Conservation (phyloP, 78 protist genomes). For the Reticulomyxa filosa region DNA sequence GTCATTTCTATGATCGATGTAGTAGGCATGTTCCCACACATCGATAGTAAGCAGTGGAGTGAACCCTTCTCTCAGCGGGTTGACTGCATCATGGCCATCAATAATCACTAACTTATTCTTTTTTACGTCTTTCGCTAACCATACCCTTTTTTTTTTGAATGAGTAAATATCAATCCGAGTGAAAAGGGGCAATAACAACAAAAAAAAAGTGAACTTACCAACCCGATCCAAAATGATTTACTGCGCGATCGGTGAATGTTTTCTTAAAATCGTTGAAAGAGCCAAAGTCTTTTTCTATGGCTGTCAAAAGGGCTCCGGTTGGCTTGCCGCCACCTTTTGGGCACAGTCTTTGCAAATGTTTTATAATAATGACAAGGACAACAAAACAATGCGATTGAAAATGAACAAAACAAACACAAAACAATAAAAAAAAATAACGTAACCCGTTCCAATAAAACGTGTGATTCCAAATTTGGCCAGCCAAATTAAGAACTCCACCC, state of each 20-base stretch:
- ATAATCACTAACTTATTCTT: not conserved
- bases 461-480: not conserved
- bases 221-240: conserved; percentile 8
- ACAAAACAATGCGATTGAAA: too few species aligned
- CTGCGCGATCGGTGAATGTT: not conserved
- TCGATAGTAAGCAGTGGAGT: conserved; percentile 14
- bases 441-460: not conserved
- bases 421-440: too few species aligned
- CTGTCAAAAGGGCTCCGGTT: not conserved
- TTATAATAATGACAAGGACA: too few species aligned
- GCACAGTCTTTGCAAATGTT: too few species aligned
- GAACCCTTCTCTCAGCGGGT: conserved; percentile 4
- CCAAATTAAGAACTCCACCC: too few species aligned
- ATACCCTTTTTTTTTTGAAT: not conserved
- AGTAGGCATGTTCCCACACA: conserved; percentile 19
- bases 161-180: not conserved
- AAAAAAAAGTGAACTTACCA: not conserved
- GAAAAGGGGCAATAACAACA: not conserved
- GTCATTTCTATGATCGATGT: too few species aligned
- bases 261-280: conserved; percentile 13
- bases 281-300: conserved; percentile 10
- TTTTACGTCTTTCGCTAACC: not conserved
- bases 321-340: not conserved
- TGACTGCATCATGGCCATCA: conserved; percentile 8
- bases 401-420: too few species aligned